Evolutionary conservation across 2,329 filamentous ascomycete genomes (phyloP).

Genomic region (Zarea fungicola): DNA sequence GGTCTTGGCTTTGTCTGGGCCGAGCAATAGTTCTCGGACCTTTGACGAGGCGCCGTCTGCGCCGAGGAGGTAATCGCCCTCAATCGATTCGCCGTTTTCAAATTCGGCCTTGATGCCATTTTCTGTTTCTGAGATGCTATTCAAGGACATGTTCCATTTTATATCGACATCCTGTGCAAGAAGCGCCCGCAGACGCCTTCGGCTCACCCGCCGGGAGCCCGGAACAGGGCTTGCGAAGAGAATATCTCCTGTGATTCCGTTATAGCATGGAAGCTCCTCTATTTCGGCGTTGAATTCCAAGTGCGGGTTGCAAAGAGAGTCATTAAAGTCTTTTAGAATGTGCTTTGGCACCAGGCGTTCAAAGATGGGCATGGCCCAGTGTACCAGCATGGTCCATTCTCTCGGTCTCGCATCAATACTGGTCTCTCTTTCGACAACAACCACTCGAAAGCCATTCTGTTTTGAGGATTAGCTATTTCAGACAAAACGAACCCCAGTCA

Average conservation of each 20-base stretch:
- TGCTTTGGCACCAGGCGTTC: constrained; percentile 28
- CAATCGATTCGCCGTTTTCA: constrained; percentile 19
- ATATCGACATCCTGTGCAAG: constrained; percentile 29
- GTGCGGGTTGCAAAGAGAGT: constrained; percentile 30
- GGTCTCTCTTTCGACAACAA: constrained; percentile 28
- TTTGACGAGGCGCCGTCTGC: constrained; percentile 27
- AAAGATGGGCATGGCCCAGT: constrained; percentile 35
- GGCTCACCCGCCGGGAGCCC: constrained; percentile 29
- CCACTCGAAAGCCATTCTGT: constrained; percentile 28
- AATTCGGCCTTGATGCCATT: constrained; percentile 22
- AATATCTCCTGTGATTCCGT: constrained; percentile 30
- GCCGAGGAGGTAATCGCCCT: constrained; percentile 27
- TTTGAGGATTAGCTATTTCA: not conserved
- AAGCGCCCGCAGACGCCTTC: constrained; percentile 27
- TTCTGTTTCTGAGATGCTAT: not conserved
- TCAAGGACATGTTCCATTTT: constrained; percentile 24
- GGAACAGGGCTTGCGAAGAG: constrained; percentile 30
- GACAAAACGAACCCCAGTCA: not conserved
- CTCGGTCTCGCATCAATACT: constrained; percentile 25
- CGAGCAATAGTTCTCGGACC: constrained; percentile 27
- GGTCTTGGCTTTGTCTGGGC: constrained; percentile 19
- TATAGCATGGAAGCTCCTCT: constrained; percentile 28
- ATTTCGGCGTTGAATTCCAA: constrained; percentile 25
- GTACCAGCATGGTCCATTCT: constrained; percentile 36
- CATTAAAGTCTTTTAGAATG: constrained; percentile 24